Conservation (phyloP, 805 yeast genomes). For the Starmerella vaccinii region DNA sequence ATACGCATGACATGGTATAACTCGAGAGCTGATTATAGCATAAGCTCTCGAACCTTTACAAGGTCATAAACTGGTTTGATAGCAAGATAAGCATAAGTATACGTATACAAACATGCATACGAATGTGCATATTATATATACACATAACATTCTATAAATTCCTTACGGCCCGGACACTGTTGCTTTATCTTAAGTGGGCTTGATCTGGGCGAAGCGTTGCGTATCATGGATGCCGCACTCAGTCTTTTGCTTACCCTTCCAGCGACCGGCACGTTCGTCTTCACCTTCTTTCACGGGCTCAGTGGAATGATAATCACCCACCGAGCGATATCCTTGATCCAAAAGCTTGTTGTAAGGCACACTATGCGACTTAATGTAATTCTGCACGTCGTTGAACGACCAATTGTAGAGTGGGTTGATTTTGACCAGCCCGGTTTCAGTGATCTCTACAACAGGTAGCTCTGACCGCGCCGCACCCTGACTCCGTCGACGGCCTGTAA, state of each 20-base stretch:
- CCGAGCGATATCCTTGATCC: constrained; percentile 78
- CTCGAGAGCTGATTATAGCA: too few species aligned
- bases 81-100: too few species aligned
- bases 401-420: constrained; percentile 83
- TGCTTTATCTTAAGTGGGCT: constrained; percentile 3
- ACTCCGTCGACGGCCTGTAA: constrained; percentile 81
- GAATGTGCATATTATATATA: background rate
- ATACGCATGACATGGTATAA: background rate
- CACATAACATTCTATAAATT: background rate
- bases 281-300: constrained; percentile 82
- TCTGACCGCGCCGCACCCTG: constrained; percentile 78
- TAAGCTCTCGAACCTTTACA: too few species aligned
- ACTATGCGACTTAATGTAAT: constrained; percentile 53
- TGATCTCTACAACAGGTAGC: constrained; percentile 64
- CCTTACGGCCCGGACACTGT: too few species aligned
- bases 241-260: constrained; percentile 87
- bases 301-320: constrained; percentile 95
- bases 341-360: constrained; percentile 82
- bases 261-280: constrained; percentile 93
- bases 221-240: constrained; percentile 94
- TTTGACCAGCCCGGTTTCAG: constrained; percentile 58
- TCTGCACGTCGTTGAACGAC: constrained; percentile 62
- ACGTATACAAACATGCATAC: background rate
- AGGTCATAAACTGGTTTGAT: too few species aligned
- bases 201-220: constrained; percentile 56